Percentiles rank a stretch among this genome's conserved stretches.
Conservation (phyloP, 352 stramenopile species). For the Lagenidium giganteum region DNA sequence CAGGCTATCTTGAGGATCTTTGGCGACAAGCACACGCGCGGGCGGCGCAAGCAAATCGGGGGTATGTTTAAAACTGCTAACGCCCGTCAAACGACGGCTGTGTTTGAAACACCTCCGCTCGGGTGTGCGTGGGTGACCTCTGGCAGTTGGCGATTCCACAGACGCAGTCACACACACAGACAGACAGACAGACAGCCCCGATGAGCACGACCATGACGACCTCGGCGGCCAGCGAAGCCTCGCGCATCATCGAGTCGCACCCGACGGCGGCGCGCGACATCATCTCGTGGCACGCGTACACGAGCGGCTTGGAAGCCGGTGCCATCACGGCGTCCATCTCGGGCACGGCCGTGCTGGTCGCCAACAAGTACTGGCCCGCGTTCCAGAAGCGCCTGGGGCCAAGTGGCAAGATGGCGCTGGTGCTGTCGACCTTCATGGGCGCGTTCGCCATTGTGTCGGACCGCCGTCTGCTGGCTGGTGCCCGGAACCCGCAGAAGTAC, state of each 20-base stretch:
- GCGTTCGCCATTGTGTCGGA: slow-evolving; percentile 68
- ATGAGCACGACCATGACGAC: slow-evolving; percentile 9
- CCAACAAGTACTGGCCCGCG: slow-evolving; percentile 53
- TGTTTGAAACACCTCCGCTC: no score
- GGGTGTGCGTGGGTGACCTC: no score
- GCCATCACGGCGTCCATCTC: slow-evolving; percentile 22
- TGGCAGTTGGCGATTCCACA: slow-evolving; percentile 1
- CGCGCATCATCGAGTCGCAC: slow-evolving; percentile 10
- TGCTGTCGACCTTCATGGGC: slow-evolving; percentile 52
- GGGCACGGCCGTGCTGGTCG: slow-evolving; percentile 12
- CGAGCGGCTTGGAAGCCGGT: slow-evolving; percentile 42
- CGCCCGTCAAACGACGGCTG: no score
- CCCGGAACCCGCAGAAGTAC: slow-evolving; percentile 71
- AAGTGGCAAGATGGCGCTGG: slow-evolving; percentile 72
- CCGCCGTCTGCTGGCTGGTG: slow-evolving; percentile 48
- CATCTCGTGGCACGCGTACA: slow-evolving; percentile 69
- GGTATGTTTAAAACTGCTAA: no score
- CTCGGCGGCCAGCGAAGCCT: slow-evolving; percentile 6
- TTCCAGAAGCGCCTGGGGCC: slow-evolving; percentile 69
- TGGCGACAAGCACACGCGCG: no score
- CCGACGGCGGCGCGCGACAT: slow-evolving; percentile 38
- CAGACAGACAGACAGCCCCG: not conserved
- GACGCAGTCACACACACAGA: slow-evolving; percentile 2
- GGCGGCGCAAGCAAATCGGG: no score
- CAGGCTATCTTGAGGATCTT: no score